Conservation (phyloP, 768 basidiomycete genomes). For the Boletales sp. region DNA sequence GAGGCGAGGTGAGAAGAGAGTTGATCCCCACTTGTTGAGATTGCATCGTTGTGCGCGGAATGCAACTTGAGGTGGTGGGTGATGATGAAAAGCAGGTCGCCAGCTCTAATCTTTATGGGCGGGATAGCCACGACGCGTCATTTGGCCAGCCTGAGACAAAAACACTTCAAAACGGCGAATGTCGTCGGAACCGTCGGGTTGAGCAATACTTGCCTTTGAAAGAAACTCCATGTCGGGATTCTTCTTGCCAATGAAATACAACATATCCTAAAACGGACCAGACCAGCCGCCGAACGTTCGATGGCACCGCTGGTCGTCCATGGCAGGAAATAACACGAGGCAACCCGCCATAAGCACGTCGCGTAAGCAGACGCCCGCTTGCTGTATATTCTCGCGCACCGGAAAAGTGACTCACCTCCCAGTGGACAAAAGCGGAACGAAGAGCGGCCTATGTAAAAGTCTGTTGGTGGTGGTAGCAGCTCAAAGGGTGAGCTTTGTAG, state of each 20-base stretch:
- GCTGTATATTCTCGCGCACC: constrained; percentile 16
- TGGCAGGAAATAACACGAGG: not conserved
- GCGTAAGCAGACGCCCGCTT: constrained; percentile 7
- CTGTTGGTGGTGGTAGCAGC: no score
- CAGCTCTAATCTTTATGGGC: constrained; percentile 14
- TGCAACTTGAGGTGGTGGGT: not conserved
- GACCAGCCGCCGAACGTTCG: constrained; percentile 7
- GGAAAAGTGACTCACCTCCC: no score
- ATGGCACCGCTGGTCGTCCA: not conserved
- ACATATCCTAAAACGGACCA: constrained; percentile 1
- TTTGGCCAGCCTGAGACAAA: not conserved
- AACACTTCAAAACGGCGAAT: not conserved
- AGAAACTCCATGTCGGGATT: not conserved
- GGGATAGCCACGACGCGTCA: not conserved
- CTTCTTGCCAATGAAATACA: not conserved
- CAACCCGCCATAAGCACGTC: not conserved
- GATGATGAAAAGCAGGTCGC: not conserved
- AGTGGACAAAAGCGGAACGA: no score
- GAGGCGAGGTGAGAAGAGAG: constrained; percentile 12
- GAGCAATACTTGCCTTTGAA: constrained; percentile 16
- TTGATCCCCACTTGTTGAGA: constrained; percentile 14
- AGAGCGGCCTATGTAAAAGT: no score
- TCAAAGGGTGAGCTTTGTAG: no score
- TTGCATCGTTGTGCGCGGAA: constrained; percentile 10
- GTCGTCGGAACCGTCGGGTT: constrained; percentile 6